These are phyloP conservation scores for Fusarium graminum DNA, from an alignment of 2,329 filamentous ascomycete species.

Conservation along the genomic window DNA sequence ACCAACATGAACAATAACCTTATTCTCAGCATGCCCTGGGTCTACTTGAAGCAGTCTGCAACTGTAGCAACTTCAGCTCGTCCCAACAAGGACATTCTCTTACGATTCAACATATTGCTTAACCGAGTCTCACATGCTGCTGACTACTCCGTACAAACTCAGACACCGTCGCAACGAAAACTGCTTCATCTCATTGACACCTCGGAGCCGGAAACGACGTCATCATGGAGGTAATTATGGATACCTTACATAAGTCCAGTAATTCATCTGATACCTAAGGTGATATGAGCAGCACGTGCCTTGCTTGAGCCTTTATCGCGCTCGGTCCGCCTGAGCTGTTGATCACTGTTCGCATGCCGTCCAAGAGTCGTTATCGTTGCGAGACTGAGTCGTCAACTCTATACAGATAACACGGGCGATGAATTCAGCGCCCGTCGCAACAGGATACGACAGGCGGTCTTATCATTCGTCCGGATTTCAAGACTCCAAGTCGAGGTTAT, in stretches of 20 bases:
- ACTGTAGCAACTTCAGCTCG: neutral
- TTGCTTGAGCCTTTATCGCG: neutral
- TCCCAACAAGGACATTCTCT: neutral
- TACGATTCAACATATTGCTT: neutral
- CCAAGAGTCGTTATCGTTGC: slow-evolving; percentile 7
- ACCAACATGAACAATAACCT: neutral
- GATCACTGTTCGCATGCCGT: slow-evolving; percentile 21
- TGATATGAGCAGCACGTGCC: slow-evolving; percentile 12
- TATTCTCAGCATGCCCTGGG: neutral
- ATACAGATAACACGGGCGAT: neutral
- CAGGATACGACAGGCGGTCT: slow-evolving; percentile 14
- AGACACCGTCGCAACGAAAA: slow-evolving; percentile 1
- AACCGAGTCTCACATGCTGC: slow-evolving; percentile 9
- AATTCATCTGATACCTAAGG: neutral
- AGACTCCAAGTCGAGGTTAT: neutral
- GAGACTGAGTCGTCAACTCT: neutral
- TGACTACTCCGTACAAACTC: neutral
- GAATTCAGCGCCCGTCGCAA: slow-evolving; percentile 10
- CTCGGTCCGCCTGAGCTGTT: slow-evolving; percentile 2
- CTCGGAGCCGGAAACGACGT: slow-evolving; percentile 6
- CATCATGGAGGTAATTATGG: slow-evolving; percentile 13
- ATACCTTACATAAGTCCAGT: slow-evolving; percentile 11
- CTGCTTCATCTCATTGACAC: slow-evolving; percentile 15
- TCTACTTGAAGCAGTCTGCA: neutral
- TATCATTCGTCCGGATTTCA: no score